These are phyloP conservation scores for Hyaloscypha hepaticicola DNA, from an alignment of 495 filamentous ascomycete genomes.

Conservation along the genomic window DNA sequence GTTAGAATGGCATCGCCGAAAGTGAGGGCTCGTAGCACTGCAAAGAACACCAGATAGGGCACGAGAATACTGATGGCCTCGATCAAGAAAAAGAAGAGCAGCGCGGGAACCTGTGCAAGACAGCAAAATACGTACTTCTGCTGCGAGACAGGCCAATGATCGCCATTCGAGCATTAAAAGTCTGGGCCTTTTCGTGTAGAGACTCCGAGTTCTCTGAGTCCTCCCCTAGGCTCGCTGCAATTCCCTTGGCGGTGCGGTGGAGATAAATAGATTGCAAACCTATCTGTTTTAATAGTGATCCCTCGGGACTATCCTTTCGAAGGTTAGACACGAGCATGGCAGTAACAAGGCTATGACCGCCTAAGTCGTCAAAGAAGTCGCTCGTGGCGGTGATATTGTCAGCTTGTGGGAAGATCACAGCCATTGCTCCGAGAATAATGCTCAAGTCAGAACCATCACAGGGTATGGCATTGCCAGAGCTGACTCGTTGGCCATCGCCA, in stretches of 20 bases:
- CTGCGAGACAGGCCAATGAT: not conserved
- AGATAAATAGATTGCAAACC: too few species aligned
- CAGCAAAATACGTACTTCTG: not conserved
- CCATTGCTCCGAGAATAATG: not conserved
- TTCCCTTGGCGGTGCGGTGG: too few species aligned
- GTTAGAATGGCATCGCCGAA: not conserved
- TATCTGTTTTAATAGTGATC: too few species aligned
- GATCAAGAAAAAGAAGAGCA: not conserved
- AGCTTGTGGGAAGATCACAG: not conserved
- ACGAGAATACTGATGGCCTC: not conserved
- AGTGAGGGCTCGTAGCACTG: not conserved
- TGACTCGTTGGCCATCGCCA: too few species aligned
- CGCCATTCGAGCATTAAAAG: not conserved
- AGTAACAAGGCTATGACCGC: too few species aligned
- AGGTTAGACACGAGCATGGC: too few species aligned
- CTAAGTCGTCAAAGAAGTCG: too few species aligned
- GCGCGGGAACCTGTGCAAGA: not conserved
- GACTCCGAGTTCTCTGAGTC: not conserved
- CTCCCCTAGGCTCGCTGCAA: too few species aligned
- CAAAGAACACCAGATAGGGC: not conserved
- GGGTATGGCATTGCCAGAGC: too few species aligned
- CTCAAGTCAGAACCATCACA: too few species aligned
- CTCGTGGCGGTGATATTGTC: not conserved
- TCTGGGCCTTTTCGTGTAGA: too few species aligned
- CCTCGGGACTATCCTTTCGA: too few species aligned